Conservation (phyloP, 768 basidiomycete species). For the Podaxis pistillaris region DNA sequence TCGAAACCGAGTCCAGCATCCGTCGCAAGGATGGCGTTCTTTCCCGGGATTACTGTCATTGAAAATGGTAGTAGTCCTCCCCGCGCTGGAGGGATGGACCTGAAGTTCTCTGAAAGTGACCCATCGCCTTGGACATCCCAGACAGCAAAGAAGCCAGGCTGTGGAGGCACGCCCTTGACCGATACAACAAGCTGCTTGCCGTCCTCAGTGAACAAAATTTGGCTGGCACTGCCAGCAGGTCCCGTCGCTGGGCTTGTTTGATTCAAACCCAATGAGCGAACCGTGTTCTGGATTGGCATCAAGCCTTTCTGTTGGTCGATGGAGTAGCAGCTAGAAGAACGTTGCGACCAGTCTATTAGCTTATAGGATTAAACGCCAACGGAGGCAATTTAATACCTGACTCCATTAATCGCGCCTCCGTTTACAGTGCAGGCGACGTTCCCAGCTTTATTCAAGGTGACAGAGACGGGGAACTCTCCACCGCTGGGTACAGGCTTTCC, state of each 20-base stretch:
- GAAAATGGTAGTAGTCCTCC: constrained; percentile 50
- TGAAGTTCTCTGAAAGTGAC: constrained; percentile 43
- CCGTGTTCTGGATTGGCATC: constrained; percentile 35
- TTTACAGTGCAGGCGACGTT: constrained; percentile 38
- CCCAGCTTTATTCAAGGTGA: constrained; percentile 34
- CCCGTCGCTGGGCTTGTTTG: constrained; percentile 52
- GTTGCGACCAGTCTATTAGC: neutral
- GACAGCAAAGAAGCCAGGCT: constrained; percentile 48
- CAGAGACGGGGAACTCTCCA: constrained; percentile 51
- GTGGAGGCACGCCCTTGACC: constrained; percentile 47
- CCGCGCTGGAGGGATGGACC: constrained; percentile 24
- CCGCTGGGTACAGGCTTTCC: constrained; percentile 42
- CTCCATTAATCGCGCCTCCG: constrained; percentile 42
- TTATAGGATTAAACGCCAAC: neutral
- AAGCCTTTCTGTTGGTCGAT: constrained; percentile 42
- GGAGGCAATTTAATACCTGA: constrained; percentile 27
- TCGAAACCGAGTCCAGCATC: constrained; percentile 40
- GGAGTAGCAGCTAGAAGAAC: constrained; percentile 36
- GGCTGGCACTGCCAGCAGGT: constrained; percentile 42
- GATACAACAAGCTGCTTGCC: constrained; percentile 42
- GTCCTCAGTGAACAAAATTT: constrained; percentile 47
- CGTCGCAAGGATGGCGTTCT: constrained; percentile 34
- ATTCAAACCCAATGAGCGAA: constrained; percentile 42
- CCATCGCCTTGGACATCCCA: constrained; percentile 46
- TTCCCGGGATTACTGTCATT: constrained; percentile 38